Base-by-base conservation (phyloP, 352 stramenopile genomes). In the Globisporangium spinosum region DNA sequence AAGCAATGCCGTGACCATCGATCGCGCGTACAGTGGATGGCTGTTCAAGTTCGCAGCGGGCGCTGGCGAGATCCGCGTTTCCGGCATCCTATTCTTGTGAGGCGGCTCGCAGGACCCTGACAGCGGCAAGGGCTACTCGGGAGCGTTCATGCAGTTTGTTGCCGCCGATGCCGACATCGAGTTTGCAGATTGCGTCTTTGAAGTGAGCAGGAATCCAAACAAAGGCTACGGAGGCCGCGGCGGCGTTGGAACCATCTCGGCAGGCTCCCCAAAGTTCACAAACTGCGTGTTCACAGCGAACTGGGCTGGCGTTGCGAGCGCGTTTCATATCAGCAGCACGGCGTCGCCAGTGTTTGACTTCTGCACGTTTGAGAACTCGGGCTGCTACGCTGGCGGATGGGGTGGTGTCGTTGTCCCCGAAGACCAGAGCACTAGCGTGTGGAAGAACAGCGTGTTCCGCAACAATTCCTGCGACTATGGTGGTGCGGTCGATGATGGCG, bases 391-490 rank as follows among this genome's bases (percentile, higher is more conserved):
- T 10, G 67, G 68, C 9, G 70, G 65, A 7, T 72, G 70, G 47
- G 61, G 60, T 1, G 69, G 69, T 7, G 59, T 65, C n/a, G 23
- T 74, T 3, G 64, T 74, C 2, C 53, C 64, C 15, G 65, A 75
- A 35, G 69, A 62, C 4, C 43, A 71, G 25, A 75, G 69, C 40
- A 17, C 40, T 5, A 55, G 38, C 15, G 27, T 58, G 49, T 75
- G 65, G 65, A 53, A 54, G 17, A 65, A 57, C 43, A 57, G 70
- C 45, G 66, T 72, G 6, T 75, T 75, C 23, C 65, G 57, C 12
- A 72, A 75, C 40, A 75, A 75, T 12, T 65, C 62, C 7, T 75
- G 70, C 53, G 64, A 72, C 56, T 75, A 75, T 40, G 70, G 65
- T 38, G 70, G 70, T 22, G 70, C 65, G 1, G 62, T 75, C 23